Conservation (phyloP, 1,139 yeast species). For the Lodderomyces pseudojiufengensis region DNA sequence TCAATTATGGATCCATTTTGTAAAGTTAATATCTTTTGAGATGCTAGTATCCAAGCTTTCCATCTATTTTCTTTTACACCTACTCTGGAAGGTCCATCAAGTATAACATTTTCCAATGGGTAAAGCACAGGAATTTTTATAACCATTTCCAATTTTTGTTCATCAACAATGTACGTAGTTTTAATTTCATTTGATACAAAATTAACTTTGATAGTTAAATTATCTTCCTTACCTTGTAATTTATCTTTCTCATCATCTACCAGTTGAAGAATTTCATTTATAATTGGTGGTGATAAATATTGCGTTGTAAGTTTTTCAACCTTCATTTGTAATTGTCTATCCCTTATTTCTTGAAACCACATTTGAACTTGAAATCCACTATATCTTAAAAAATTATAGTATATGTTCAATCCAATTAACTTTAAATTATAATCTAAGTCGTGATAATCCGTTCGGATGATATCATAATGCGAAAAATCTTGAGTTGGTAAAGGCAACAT, state of each 20-base stretch:
- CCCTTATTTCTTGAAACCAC: slow-evolving; percentile 68
- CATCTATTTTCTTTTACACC: slow-evolving; percentile 93
- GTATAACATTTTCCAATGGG: slow-evolving; percentile 38
- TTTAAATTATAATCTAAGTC: slow-evolving; percentile 22
- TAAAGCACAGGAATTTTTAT: slow-evolving; percentile 40
- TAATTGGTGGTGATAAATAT: slow-evolving; percentile 61
- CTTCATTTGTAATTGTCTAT: slow-evolving; percentile 51
- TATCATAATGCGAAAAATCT: slow-evolving; percentile 18
- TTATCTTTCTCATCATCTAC: slow-evolving; percentile 40
- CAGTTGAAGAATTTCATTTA: slow-evolving; percentile 54
- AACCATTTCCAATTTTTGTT: slow-evolving; percentile 78
- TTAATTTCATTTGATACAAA: slow-evolving; percentile 64
- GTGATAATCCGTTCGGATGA: slow-evolving; percentile 18
- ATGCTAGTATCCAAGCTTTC: slow-evolving; percentile 93
- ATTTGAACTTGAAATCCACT: slow-evolving; percentile 65
- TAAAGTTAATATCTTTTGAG: slow-evolving; percentile 73
- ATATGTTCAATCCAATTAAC: slow-evolving; percentile 49
- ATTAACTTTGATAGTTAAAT: slow-evolving; percentile 56
- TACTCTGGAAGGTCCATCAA: slow-evolving; percentile 73
- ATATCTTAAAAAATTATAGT: slow-evolving; percentile 52
- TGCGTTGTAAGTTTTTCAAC: slow-evolving; percentile 63
- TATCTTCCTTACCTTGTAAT: slow-evolving; percentile 47
- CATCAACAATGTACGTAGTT: slow-evolving; percentile 78
- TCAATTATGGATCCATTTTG: slow-evolving; percentile 79
- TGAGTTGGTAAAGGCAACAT: slow-evolving; percentile 8